phyloP scores from a whole-genome alignment of 345 rosid genomes.

The Boechera stricta region DNA sequence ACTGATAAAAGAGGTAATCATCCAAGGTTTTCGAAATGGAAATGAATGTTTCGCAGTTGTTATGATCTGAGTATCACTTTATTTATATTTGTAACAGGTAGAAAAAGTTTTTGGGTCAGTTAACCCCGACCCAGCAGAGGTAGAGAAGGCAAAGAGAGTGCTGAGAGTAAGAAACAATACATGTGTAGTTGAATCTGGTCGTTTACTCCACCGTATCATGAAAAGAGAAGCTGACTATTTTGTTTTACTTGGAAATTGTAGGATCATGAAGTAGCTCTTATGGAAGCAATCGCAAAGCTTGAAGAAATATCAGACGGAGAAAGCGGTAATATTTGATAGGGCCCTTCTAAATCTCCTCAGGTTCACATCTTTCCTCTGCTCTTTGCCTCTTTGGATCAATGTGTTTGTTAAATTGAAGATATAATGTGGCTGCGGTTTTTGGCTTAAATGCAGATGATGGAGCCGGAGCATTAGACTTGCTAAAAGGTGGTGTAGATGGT shows the following conservation, averaged over 20 bases:
- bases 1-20: conserved; percentile 80
- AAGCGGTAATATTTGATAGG: conserved; percentile 73
- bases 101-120: conserved; percentile 76
- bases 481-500: conserved; percentile 36
- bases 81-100: conserved; percentile 57
- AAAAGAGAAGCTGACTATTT: conserved; percentile 16
- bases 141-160: conserved; percentile 90
- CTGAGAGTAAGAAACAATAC: conserved; percentile 59
- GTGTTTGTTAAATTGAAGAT: conserved; percentile 21
- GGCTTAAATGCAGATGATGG: conserved; percentile 38
- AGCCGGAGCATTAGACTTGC: conserved; percentile 38
- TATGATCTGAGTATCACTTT: background rate
- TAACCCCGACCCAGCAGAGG: conserved; percentile 69
- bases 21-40: conserved; percentile 3
- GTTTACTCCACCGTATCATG: background rate
- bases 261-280: conserved; percentile 94
- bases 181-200: conserved; percentile 10
- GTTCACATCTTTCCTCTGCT: conserved; percentile 32
- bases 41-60: background rate
- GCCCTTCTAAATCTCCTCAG: conserved; percentile 29
- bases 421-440: conserved; percentile 21
- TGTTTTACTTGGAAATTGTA: conserved; percentile 41
- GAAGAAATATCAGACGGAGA: conserved; percentile 97
- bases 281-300: conserved; percentile 87
- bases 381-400: conserved; percentile 1